Evolutionary conservation across 2,329 filamentous ascomycete genomes (phyloP), one percentile per base, ranked within the genome.

Genomic region (Epicoccum nigrum): DNA sequence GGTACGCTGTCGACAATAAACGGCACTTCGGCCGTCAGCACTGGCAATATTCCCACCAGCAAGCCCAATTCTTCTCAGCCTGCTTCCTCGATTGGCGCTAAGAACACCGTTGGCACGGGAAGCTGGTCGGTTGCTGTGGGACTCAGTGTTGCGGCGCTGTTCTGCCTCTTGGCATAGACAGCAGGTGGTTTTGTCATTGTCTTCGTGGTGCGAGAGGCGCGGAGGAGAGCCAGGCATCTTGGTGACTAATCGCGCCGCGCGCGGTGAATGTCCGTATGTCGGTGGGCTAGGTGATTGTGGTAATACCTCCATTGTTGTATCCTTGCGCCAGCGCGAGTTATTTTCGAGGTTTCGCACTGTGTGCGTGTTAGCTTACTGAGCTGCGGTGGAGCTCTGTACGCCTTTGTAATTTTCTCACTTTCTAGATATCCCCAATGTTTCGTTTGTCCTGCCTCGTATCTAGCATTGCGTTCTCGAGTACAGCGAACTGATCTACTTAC

Each of bases 341-440:
- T n/a, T n/a, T n/a, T n/a, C n/a, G n/a, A n/a, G 23, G 27, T 15
- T 21, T 41, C 13, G 27, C 38, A 20, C 16, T 17, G 28, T 19
- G 20, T 30, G 25, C 17, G 15, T 20, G 12, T 30, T 1, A 9
- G 11, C 4, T n/a, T 15, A 16, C n/a, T 8, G 7, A 30, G 11
- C 9, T 8, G 23, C 23, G 6, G 9, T 7, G 4, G 11, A 12
- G 28, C 30, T 21, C 11, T n/a, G 7, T n/a, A 13, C 2, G 19
- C 23, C 37, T 19, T 13, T 33, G n/a, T 33, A 21, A 17, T 23
- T 48, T 16, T 15, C 23, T 19, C 25, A 25, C n/a, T 32, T 38
- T 23, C 9, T 27, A 42, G 49, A 46, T 46, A 45, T 46, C 42
- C 37, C 42, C 46, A 38, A 42, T 31, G 20, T 42, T 7, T 37